Base-by-base conservation (phyloP, 345 rosid species). In the Carallia pectinifolia region DNA sequence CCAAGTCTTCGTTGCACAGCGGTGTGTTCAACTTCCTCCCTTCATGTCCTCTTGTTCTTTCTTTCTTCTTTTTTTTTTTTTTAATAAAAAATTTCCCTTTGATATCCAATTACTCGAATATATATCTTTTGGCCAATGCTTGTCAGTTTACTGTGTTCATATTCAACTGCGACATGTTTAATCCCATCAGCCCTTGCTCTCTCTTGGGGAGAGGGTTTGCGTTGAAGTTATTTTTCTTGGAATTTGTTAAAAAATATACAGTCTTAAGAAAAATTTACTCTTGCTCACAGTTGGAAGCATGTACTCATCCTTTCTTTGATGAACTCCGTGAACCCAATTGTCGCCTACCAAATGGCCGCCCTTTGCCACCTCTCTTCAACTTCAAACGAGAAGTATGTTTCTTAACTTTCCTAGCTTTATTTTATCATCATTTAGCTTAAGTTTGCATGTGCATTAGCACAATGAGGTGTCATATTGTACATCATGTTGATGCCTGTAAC, bases 351-450 rank as follows among this genome's bases (percentile, higher is more conserved):
- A 77, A 72, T 69, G 74, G 77, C 53, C 81, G 81, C 10, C 44
- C 74, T 6, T 61, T 77, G 38, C 81, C 81, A 53, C 56, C 71
- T 17, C 77, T 77, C 39, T 77, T 77, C 74, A 72, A 77, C 67
- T 77, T 77, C 53, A 77, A 86, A 71, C 95, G 86, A 62, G 95
- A 90, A 61, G 90, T 86, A 87, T 44, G 83, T 54, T 63, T 74
- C 48, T 40, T 8, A 39, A 40, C 48, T 40, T 23, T 3, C 50
- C 50, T 44, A 44, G 50, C 13, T 44, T 13, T 12, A 44, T 44
- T 15, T 44, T 44, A 10, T 44, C 12, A 44, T 44, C 13, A 15
- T 44, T 44, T 44, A 12, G 50, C 50, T 12, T 12, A 4, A 12
- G 50, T 44, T 44, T 44, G 50, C 16, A 10, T 56, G 60, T 56